Base-by-base conservation (phyloP, 805 yeast genomes). In the Saturnispora sanitii region DNA sequence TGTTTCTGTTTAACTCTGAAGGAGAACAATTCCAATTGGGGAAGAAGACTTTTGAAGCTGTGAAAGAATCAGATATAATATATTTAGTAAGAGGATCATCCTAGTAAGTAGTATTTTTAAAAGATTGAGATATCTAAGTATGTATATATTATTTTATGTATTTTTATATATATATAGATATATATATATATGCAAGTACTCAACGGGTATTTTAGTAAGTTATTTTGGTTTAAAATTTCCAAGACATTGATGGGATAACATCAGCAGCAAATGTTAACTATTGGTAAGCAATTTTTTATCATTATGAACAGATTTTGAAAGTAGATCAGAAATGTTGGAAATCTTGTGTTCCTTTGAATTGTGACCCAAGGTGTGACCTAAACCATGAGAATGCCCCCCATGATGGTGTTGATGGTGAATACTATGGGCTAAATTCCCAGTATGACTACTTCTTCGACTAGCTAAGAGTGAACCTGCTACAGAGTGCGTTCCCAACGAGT, bases 1-100 rank as follows among this genome's bases (percentile, higher is more conserved):
- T 37, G 29, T 37, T 29, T 19, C n/a, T 37, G 16, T 37, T 37
- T 17, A 21, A 39, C 16, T 12, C 30, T 8, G 22, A 41, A 13
- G 35, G 30, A 17, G 52, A 47, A 3, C 53, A 45, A 12, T 61
- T 60, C 11, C 55, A 53, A 28, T 47, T 60, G 6, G 51, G 49
- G 36, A 47, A 66, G 26, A 61, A 67, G 18, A 56, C 59, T 16
- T 62, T 64, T 34, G 63, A 56, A 27, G 65, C 61, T 17, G 55
- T 78, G 20, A 53, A 60, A 29, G 70, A 67, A 46, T 77, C 78
- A 2, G 81, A 75, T 46, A 54, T 56, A 2, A 45, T 77, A 15
- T 77, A 68, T 49, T 56, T 77, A 37, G 73, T 78, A 16, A 65
- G 72, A 47, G 83, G 82, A 3, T 62, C 54, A 12, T 18, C 8